Evolutionary conservation across 1,284 basidiomycete genomes (phyloP), one percentile per base, ranked within the genome.

Genomic region (Ceratobasidium sp.): DNA sequence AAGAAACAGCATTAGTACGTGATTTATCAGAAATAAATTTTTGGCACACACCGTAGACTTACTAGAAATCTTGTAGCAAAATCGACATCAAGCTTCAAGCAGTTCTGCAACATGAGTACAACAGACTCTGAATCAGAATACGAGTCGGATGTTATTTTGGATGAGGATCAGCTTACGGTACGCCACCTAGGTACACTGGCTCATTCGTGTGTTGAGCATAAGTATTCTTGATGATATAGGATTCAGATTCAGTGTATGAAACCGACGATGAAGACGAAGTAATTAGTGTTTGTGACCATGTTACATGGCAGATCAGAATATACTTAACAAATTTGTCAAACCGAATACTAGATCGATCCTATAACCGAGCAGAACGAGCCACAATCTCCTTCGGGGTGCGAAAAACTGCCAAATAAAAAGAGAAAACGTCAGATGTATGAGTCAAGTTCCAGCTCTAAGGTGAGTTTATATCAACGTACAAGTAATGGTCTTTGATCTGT

Each of bases 61-160:
- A 33, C 33, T 33, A 33, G 4, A 33, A 33, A 33, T n/a, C n/a
- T n/a, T n/a, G n/a, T n/a, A n/a, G n/a, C 33, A 33, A 33, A 33
- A 33, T 15, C 5, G 13, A 7, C 23, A 7, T 10, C 23, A 23
- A 58, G 55, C 9, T 23, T 20, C 3, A 23, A 23, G 9, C 15
- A 7, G 1, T 5, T 2, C 55, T 23, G 26, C 2, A 23, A 18
- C 4, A 61, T 61, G 58, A 15, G 39, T 61, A 33, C n/a, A 6
- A 28, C 7, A 4, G 28, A 56, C n/a, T 56, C 55, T 10, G 26
- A 56, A 9, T 56, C 58, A 26, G 58, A 61, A n/a, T n/a, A n/a
- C n/a, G n/a, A n/a, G n/a, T 61, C 58, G 39, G 58, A 61, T 61
- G 9, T 61, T 15, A 61, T 18, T 39, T 28, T 61, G 26, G 58